Percentiles rank a stretch among this genome's conserved stretches.
Evolutionary conservation across 768 basidiomycete genomes (phyloP).

Genomic region (Lyophyllum shimeji): DNA sequence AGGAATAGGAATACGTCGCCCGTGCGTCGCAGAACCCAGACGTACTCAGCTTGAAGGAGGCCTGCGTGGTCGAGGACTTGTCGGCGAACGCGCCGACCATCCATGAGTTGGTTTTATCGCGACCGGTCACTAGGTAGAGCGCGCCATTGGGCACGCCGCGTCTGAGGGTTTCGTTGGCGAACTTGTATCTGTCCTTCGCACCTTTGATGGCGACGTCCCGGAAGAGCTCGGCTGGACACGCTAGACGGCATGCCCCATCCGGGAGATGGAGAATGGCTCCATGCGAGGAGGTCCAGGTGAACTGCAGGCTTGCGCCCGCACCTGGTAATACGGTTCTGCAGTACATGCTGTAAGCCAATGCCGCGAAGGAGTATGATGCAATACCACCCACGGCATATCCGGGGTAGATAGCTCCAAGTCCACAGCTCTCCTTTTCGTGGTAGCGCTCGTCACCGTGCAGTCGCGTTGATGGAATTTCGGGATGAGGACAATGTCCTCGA

Average conservation of each 20-base stretch:
- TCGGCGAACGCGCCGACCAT: constrained; percentile 15
- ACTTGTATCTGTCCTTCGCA: constrained; percentile 16
- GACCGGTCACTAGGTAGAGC: constrained; percentile 21
- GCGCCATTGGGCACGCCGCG: constrained; percentile 16
- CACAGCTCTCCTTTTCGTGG: constrained; percentile 1
- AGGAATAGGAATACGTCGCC: constrained; percentile 11
- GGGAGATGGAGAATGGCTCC: constrained; percentile 16
- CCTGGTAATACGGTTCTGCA: constrained; percentile 1
- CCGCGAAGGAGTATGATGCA: not conserved
- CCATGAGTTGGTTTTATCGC: constrained; percentile 20
- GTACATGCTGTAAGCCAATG: not conserved
- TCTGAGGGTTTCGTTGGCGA: constrained; percentile 10
- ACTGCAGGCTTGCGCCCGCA: constrained; percentile 6
- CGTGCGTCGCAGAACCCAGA: not conserved
- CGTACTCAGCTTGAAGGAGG: constrained; percentile 10
- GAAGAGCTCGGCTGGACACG: constrained; percentile 12
- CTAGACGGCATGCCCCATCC: constrained; percentile 11
- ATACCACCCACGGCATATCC: constrained; percentile 9
- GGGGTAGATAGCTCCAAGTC: constrained; percentile 7
- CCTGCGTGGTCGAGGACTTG: constrained; percentile 4
- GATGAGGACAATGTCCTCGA: constrained; percentile 14
- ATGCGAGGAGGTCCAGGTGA: constrained; percentile 13
- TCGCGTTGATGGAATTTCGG: constrained; percentile 8
- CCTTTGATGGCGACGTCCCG: constrained; percentile 4
- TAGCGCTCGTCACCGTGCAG: constrained; percentile 8